phyloP scores from a whole-genome alignment of 164 flowering plant species.

The Warburgia ugandensis region DNA sequence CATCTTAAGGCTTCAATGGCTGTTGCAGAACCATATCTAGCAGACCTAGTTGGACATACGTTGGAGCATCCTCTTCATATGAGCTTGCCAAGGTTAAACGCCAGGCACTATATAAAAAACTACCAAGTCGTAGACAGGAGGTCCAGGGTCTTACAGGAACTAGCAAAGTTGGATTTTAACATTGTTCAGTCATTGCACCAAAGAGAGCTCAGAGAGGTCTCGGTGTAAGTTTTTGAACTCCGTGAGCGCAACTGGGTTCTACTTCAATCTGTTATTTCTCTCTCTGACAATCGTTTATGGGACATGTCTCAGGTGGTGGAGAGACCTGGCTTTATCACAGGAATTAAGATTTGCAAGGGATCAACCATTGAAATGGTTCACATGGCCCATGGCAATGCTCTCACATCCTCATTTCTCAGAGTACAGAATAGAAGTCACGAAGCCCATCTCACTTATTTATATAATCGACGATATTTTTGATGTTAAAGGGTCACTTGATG shows the following conservation, averaged over 20 bases:
- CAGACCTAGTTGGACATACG: constrained; percentile 14
- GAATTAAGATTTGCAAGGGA: constrained; percentile 41
- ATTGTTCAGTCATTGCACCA: constrained; percentile 26
- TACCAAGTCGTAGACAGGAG: constrained; percentile 4
- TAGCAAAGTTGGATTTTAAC: constrained; percentile 31
- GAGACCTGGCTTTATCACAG: constrained; percentile 29
- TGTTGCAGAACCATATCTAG: constrained; percentile 9
- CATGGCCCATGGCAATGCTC: constrained; percentile 30
- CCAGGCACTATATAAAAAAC: constrained; percentile 12
- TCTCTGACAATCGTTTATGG: neutral
- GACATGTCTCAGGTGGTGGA: constrained; percentile 50
- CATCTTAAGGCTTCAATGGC: constrained; percentile 15
- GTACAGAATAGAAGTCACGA: constrained; percentile 39
- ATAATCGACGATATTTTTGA: constrained; percentile 65
- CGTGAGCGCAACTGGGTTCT: neutral
- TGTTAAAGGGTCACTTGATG: constrained; percentile 41
- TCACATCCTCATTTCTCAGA: constrained; percentile 32
- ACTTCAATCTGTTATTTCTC: neutral
- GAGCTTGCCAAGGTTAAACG: constrained; percentile 30
- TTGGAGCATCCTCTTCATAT: constrained; percentile 35
- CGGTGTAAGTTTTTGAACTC: constrained; percentile 24
- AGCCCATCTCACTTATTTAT: constrained; percentile 39
- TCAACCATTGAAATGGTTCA: constrained; percentile 52
- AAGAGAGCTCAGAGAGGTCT: constrained; percentile 30
- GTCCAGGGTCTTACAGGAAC: constrained; percentile 16